Evolutionary conservation across 2,329 filamentous ascomycete genomes (phyloP), one percentile per base, ranked within the genome.

Genomic region (Didymella exigua): DNA sequence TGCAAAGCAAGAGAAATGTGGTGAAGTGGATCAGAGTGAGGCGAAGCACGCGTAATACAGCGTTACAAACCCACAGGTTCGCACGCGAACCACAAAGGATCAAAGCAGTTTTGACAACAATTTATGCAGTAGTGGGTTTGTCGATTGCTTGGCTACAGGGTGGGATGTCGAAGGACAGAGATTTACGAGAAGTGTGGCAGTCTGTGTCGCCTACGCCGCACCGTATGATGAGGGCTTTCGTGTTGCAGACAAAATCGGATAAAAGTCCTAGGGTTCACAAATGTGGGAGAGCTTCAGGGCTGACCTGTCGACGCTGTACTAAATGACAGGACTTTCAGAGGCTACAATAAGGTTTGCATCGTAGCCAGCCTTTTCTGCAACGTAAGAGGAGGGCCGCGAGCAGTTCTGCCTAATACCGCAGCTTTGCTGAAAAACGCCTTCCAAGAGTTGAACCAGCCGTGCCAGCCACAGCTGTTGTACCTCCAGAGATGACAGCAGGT

Each of bases 401-500:
- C n/a, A 19, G 6, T 27, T 14, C 11, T 26, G 19, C 21, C 18
- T 30, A 53, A 31, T 48, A 52, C 30, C 44, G 55, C 36, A 51
- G 34, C 43, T 44, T 49, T 34, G 48, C 54, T 37, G 48, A 56
- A n/a, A 51, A 11, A 11, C 54, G 48, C 21, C 33, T 47, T 41
- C 48, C 54, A 34, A 52, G 48, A 3, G 63, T 61, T 2, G 67
- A 65, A 11, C 67, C 65, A 37, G 61, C 65, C 42, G 66, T 65
- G 26, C 70, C 68, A 43, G 68, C 68, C 14, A 63, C 58, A n/a
- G 65, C 66, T 33, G 63, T 66, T 2, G 62, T 68, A 18, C 69
- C 70, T 9, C 68, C 71, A 16, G 63, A 47, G 40, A 73, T 67
- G 29, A 77, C 70, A 30, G 72, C 63, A 14, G 82, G 82, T 16